Percentiles rank a stretch among this genome's conserved stretches.
Evolutionary conservation across 2,329 filamentous ascomycete species (phyloP).

Genomic region (Aureobasidium sp.): DNA sequence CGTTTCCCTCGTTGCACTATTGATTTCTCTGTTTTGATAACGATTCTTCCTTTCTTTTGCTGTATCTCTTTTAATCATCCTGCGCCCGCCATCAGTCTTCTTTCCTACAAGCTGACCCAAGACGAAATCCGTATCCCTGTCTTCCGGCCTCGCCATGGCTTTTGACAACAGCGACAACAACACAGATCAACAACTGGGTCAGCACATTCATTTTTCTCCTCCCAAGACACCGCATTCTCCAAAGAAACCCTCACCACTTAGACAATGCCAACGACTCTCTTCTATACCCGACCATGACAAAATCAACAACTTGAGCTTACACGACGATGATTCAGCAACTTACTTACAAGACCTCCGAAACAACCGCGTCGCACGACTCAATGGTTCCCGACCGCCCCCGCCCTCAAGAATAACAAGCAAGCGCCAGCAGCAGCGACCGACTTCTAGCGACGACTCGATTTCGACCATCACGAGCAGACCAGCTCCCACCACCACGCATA

Average conservation of each 20-base stretch:
- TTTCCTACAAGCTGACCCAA: slow-evolving; percentile 9
- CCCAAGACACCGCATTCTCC: slow-evolving; percentile 9
- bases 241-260: slow-evolving; percentile 13
- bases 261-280: slow-evolving; percentile 16
- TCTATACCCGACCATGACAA: slow-evolving; percentile 14
- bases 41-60: not conserved
- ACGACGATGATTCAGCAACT: slow-evolving; percentile 42
- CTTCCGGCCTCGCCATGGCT: slow-evolving; percentile 6
- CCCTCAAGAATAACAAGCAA: slow-evolving; percentile 33
- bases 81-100: slow-evolving; percentile 8
- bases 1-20: slow-evolving; percentile 13
- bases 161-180: not conserved
- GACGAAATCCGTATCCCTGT: slow-evolving; percentile 2
- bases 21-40: slow-evolving; percentile 11
- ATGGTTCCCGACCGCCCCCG: slow-evolving; percentile 59
- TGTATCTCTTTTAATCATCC: slow-evolving; percentile 8
- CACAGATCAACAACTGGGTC: slow-evolving; percentile 23
- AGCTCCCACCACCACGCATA: not conserved
- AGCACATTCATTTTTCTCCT: slow-evolving; percentile 19
- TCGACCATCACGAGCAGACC: not conserved
- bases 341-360: slow-evolving; percentile 65
- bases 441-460: slow-evolving; percentile 17
- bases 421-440: slow-evolving; percentile 19
- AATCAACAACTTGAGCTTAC: slow-evolving; percentile 20
- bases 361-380: slow-evolving; percentile 58